A percentile compares a stretch with the other conserved stretches of the same genome.
Evolutionary conservation across 2,329 filamentous ascomycete genomes (phyloP).

Genomic region (Calycina herbarum): DNA sequence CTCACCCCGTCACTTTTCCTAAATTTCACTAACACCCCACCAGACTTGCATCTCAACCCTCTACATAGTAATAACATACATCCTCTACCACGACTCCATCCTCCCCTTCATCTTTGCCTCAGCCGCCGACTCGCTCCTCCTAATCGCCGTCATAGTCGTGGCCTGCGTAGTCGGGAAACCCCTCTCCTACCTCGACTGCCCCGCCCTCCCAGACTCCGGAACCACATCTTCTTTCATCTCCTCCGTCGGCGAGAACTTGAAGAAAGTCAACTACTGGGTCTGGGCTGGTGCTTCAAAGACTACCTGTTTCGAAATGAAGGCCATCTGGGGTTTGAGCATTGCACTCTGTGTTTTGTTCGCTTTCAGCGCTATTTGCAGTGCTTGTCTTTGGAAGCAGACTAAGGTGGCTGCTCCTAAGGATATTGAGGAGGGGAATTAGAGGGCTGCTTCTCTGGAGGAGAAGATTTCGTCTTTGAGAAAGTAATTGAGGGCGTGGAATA

Average conservation of each 20-base stretch:
- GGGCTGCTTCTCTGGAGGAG: background rate
- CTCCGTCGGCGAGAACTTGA: constrained; percentile 44
- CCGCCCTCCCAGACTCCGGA: constrained; percentile 45
- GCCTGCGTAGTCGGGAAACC: constrained; percentile 77
- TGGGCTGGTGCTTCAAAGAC: constrained; percentile 55
- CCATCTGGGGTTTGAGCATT: constrained; percentile 83
- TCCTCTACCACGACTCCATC: constrained; percentile 76
- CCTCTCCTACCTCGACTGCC: constrained; percentile 76
- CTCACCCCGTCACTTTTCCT: background rate
- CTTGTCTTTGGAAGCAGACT: constrained; percentile 55
- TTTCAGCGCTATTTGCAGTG: constrained; percentile 58
- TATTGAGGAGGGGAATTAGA: constrained; percentile 16
- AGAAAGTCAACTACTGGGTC: constrained; percentile 46
- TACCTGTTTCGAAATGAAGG: constrained; percentile 82
- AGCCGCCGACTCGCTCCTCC: constrained; percentile 64
- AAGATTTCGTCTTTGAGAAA: too few species aligned
- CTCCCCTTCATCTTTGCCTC: constrained; percentile 72
- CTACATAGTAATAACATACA: constrained; percentile 77
- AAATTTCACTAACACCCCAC: constrained; percentile 25
- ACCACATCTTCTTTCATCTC: constrained; percentile 48
- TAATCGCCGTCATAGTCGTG: constrained; percentile 77
- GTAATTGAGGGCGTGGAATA: background rate
- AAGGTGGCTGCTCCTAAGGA: constrained; percentile 26
- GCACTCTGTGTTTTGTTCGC: constrained; percentile 72
- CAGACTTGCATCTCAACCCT: constrained; percentile 77